Evolutionary conservation across 2,329 filamentous ascomycete genomes (phyloP), one percentile per base, ranked within the genome.

Genomic region (Sphaerulina populicola): DNA sequence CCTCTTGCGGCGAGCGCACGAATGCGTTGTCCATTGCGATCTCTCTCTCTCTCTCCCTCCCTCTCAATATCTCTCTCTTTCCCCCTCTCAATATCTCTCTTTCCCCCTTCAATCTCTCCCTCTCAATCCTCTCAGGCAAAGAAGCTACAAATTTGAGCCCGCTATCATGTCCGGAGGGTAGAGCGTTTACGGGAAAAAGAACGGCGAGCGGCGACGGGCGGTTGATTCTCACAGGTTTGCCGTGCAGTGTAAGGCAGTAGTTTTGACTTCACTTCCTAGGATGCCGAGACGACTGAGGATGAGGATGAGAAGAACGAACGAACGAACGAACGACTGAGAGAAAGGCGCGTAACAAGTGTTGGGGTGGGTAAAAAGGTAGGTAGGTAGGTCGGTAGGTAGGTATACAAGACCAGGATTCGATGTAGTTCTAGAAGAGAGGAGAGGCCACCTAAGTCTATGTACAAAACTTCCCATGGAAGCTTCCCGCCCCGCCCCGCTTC

Each of bases 1-100:
- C 65, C 38, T 68, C 63, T 44, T 65, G 57, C 49, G 63, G 47
- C 39, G 64, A 62, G 49, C 62, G 62, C 38, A 66, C 57, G 49
- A 60, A 68, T 27, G 67, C 67, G 57, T 66, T 63, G 31, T 69
- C 67, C 67, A 69, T 69, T 40, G 46, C 60, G 53, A 6, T 37
- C 14, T 36, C 23, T 27, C 23, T 27, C 6, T 27, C 23, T 3
- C 3, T 5, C 23, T 27, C 6, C 6, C 23, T 3, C 3, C 23
- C 23, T 27, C 23, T 27, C 23, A 18, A 18, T 18, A 18, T 18
- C 18, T 9, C 14, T 36, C 23, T 27, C 23, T 27, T 27, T 18
- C 18, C 18, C 18, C 18, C 18, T 18, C 6, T 18, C 18, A 18
- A 2, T 27, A 3, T 27, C 5, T 7, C 23, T 5, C 23, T 27